phyloP scores from a whole-genome alignment of 2,329 filamentous ascomycete genomes.

The Gaeumannomyces tritici region DNA sequence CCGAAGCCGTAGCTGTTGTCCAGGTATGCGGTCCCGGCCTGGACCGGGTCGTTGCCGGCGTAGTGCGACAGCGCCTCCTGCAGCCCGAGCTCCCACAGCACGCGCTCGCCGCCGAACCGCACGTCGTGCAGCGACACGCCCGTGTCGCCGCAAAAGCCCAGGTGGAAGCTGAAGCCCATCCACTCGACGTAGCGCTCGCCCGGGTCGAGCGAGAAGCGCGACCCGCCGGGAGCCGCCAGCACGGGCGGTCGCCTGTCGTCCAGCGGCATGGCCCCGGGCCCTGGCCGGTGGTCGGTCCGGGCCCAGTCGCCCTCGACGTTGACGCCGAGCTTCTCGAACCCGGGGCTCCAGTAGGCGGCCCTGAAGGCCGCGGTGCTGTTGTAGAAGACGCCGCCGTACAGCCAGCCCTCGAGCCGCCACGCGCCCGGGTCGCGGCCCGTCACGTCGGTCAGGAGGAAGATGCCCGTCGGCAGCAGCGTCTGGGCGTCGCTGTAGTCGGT shows the following conservation, averaged over 20 bases:
- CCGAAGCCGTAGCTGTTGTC: slow-evolving; percentile 40
- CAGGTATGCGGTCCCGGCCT: slow-evolving; percentile 33
- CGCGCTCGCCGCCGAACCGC: slow-evolving; percentile 38
- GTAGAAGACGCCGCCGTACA: slow-evolving; percentile 45
- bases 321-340: slow-evolving; percentile 34
- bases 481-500: slow-evolving; percentile 27
- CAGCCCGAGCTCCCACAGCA: slow-evolving; percentile 46
- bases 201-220: slow-evolving; percentile 30
- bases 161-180: slow-evolving; percentile 43
- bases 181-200: slow-evolving; percentile 35
- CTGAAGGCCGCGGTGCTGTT: slow-evolving; percentile 36
- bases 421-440: slow-evolving; percentile 38
- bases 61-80: slow-evolving; percentile 47
- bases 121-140: slow-evolving; percentile 42
- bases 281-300: slow-evolving; percentile 28
- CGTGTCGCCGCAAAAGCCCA: slow-evolving; percentile 35
- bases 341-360: slow-evolving; percentile 27
- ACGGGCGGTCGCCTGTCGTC: slow-evolving; percentile 27
- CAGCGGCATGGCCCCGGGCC: slow-evolving; percentile 22
- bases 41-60: slow-evolving; percentile 35
- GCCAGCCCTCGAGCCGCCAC: slow-evolving; percentile 42
- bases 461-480: slow-evolving; percentile 33
- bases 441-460: slow-evolving; percentile 34
- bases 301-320: slow-evolving; percentile 39
- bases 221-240: slow-evolving; percentile 24